Conservation (phyloP, 495 filamentous ascomycete genomes). For the Penicillium antarcticum region DNA sequence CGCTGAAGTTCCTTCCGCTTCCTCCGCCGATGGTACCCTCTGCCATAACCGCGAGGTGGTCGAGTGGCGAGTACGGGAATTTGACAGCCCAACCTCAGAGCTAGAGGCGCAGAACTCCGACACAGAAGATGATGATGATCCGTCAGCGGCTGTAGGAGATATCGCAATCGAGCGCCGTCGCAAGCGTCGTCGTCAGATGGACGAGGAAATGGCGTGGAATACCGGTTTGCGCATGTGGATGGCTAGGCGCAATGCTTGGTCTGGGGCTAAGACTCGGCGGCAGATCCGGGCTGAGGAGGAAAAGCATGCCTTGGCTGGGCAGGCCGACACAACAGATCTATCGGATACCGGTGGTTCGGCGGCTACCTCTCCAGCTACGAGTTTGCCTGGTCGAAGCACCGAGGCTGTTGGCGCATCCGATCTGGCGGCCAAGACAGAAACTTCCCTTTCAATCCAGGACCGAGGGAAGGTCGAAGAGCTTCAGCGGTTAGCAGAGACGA, state of each 20-base stretch:
- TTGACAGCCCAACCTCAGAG: constrained; percentile 43
- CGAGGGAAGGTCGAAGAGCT: constrained; percentile 15
- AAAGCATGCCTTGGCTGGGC: constrained; percentile 9
- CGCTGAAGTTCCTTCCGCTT: constrained; percentile 15
- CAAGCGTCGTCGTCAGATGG: constrained; percentile 54
- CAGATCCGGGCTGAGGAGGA: constrained; percentile 22
- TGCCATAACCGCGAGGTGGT: constrained; percentile 26
- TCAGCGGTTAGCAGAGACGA: constrained; percentile 7
- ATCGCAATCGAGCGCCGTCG: constrained; percentile 49
- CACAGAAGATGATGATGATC: constrained; percentile 12
- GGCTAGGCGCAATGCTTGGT: constrained; percentile 79
- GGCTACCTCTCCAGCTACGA: constrained; percentile 4
- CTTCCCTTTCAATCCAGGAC: constrained; percentile 24
- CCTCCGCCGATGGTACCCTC: constrained; percentile 19
- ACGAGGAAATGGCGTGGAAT: constrained; percentile 83
- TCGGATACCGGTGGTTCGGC: constrained; percentile 7
- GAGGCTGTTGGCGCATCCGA: constrained; percentile 24
- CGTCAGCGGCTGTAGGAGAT: constrained; percentile 2
- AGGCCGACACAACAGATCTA: neutral
- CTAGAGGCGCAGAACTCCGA: constrained; percentile 35
- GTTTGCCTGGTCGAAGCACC: neutral
- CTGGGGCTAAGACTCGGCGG: constrained; percentile 57
- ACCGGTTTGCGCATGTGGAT: constrained; percentile 72
- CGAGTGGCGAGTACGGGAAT: constrained; percentile 44
- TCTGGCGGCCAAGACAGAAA: constrained; percentile 29